Evolutionary conservation across 2,329 filamentous ascomycete species (phyloP), one percentile per base, ranked within the genome.

Genomic region (Paramyrothecium roridum): DNA sequence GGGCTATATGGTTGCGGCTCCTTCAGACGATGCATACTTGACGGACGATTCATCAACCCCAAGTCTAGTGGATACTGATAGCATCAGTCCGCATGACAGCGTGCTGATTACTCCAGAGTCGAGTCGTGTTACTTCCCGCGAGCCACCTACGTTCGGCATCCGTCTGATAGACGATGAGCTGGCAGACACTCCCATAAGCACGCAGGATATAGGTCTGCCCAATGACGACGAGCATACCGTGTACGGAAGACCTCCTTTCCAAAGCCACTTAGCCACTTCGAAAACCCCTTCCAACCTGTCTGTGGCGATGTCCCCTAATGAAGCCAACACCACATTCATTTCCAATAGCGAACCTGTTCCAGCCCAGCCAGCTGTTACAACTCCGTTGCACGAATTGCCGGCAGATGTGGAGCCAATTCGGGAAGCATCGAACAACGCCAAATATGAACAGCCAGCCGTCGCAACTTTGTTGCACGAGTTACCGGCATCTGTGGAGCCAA

Each of bases 11-110:
- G 64, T 58, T 54, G 58, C 17, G 11, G 21, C 40, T 3, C 33
- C 37, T 33, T 51, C 49, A 20, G 49, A 67, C 50, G 65, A 67
- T 52, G 62, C 65, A 53, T 64, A 67, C 58, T 58, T 63, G 59
- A 65, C 65, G 57, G 64, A 67, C 54, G 61, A 58, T 59, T 63
- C 65, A 45, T 67, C 64, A 58, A 65, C 64, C 45, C 65, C 65
- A 40, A 67, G 65, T 37, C 54, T 67, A 55, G 64, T 62, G 48
- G 65, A 67, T 63, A 67, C 65, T 59, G 65, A 66, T 61, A 67
- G 65, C 54, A 51, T 66, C 58, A 65, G 63, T 55, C 65, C 60
- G 23, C 65, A 60, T 57, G 65, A 67, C 22, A 67, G 63, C 58
- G 46, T 65, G 23, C 23, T 63, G 51, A 63, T 57, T 48, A 67